Conservation (phyloP, 169 alveolate species). For the Eimeria sp. region DNA sequence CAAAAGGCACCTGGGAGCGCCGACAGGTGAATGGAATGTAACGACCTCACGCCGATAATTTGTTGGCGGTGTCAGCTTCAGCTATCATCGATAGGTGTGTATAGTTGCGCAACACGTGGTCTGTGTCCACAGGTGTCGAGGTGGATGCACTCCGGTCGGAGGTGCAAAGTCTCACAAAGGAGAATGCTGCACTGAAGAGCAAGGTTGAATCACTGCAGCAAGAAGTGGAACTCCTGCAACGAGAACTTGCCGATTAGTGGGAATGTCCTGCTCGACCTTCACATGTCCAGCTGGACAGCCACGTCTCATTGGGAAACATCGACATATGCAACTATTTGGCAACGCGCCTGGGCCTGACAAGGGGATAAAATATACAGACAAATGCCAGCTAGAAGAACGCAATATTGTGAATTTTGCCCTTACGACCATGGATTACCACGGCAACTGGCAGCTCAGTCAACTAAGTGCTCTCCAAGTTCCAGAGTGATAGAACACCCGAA, state of each 20-base stretch:
- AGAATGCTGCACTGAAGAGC: slow-evolving; percentile 85
- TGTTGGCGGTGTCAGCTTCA: not conserved
- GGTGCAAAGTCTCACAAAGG: slow-evolving; percentile 90
- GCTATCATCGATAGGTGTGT: not conserved
- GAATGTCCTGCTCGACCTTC: not conserved
- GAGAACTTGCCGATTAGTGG: slow-evolving; percentile 64
- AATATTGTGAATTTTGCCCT: not conserved
- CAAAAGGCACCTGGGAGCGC: slow-evolving; percentile 92
- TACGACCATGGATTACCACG: not conserved
- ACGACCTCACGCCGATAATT: not conserved
- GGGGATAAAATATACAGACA: not conserved
- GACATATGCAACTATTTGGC: not conserved
- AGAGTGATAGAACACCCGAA: not conserved
- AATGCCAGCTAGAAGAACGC: not conserved
- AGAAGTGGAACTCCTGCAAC: slow-evolving; percentile 48
- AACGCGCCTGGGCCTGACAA: not conserved
- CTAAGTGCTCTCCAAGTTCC: not conserved
- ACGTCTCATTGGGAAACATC: not conserved
- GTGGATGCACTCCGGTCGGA: slow-evolving; percentile 91
- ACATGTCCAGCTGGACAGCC: too few relatives aligned
- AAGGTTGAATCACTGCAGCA: slow-evolving; percentile 67
- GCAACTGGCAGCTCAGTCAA: not conserved
- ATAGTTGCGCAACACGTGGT: not conserved
- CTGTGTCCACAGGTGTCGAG: slow-evolving; percentile 88
- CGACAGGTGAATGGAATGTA: slow-evolving; percentile 75